A percentile compares a stretch with the other conserved stretches of the same genome.
phyloP scores from a whole-genome alignment of 2,329 filamentous ascomycete genomes.

The Calonectria hongkongensis region DNA sequence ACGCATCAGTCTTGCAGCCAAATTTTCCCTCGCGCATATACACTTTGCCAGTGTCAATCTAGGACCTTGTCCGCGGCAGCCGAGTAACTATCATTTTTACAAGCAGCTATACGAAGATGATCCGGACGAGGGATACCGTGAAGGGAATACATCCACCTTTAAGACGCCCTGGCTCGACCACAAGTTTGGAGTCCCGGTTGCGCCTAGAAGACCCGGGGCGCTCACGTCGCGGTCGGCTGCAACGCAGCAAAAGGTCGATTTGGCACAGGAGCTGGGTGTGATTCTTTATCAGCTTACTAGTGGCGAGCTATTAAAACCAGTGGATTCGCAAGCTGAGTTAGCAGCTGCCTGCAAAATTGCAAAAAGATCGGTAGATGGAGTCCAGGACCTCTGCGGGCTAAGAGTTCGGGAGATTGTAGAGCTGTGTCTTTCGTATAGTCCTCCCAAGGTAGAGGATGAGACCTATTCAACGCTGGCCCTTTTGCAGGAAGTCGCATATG shows the following conservation, averaged over 20 bases:
- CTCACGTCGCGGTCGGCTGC: slow-evolving; percentile 7
- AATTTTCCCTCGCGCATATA: background rate
- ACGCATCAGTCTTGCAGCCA: background rate
- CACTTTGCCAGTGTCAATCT: slow-evolving; percentile 19
- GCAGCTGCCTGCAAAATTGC: background rate
- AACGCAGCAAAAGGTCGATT: slow-evolving; percentile 1
- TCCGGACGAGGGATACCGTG: background rate
- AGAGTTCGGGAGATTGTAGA: slow-evolving; percentile 18
- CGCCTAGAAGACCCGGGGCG: background rate
- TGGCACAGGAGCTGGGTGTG: background rate
- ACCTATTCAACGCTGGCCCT: background rate
- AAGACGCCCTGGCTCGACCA: slow-evolving; percentile 20
- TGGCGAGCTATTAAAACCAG: background rate
- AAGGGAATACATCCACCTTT: background rate
- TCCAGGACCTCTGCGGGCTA: slow-evolving; percentile 5
- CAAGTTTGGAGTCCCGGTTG: slow-evolving; percentile 1
- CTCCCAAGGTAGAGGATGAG: background rate
- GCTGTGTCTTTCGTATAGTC: background rate
- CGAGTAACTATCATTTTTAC: slow-evolving; percentile 15
- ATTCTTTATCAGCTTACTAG: slow-evolving; percentile 8
- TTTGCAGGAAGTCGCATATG: slow-evolving; percentile 9
- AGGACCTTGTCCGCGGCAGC: background rate
- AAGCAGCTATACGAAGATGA: slow-evolving; percentile 10
- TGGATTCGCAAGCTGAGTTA: background rate
- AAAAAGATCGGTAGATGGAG: background rate